Base-by-base conservation (phyloP, 169 alveolate genomes). In the Eimeria necatrix region DNA sequence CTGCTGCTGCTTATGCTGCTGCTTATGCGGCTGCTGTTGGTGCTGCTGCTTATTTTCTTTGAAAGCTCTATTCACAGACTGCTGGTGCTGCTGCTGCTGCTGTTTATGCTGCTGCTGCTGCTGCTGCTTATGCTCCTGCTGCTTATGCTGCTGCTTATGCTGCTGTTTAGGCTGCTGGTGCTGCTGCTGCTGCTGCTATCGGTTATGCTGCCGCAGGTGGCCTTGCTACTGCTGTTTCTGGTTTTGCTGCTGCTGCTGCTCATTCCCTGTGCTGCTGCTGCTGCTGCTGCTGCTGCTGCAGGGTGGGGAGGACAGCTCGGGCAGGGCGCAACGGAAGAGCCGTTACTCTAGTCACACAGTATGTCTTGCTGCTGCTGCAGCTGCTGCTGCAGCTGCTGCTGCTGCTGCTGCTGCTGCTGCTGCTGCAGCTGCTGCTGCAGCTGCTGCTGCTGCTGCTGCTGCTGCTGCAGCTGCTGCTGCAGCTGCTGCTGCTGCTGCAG, bases 281-380 rank as follows among this genome's bases (percentile, higher is more conserved):
- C 80, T 56, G 68, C 68, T 56, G 22, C 68, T 56, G 68, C 99
- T 18, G 68, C 20, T 56, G 68, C 68, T 56, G 68, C 68, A 56
- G 68, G 95, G 99, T 99, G 4, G 99, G 99, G 53, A 97, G 99
- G 94, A 99, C 99, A 10, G 99, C 99, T 8, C 96, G 99, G 68
- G 99, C 99, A 8, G 99, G 99, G n/a, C 97, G 98, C 91, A 97
- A 99, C 48, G 99, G 99, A 5, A 96, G 98, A 73, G 99, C 99
- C 16, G 96, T 99, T 0, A 98, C 99, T 3, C 84, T 99, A 22
- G 99, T 99, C n/a, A 99, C 99, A 48, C 99, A 99, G 97, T 98
- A 98, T 53, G 98, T 94, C 95, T 97, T 32, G 41, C 41, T 32
- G 41, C 41, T 32, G 41, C 41, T 96, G 10, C 95, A 71, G 56